Percentiles rank a stretch among this genome's conserved stretches.
Conservation (phyloP, 768 basidiomycete species). For the Tephrocybe sp. region DNA sequence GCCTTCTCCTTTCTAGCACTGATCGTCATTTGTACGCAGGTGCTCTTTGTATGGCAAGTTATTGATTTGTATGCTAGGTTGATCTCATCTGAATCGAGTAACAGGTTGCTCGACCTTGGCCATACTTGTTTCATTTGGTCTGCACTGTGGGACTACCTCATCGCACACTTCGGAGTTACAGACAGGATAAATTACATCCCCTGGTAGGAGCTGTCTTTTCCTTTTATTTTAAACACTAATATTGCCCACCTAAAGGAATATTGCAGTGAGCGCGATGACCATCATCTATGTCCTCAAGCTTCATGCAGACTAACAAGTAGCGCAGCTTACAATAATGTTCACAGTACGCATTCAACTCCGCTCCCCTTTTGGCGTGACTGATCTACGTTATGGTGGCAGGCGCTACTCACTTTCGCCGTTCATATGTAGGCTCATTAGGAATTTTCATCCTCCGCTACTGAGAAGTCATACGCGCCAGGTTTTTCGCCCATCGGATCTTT, state of each 20-base stretch:
- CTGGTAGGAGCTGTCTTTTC: slow-evolving; percentile 25
- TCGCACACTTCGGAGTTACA: slow-evolving; percentile 28
- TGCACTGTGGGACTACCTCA: slow-evolving; percentile 40
- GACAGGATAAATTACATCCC: slow-evolving; percentile 32
- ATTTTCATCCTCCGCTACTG: no score
- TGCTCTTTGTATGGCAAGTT: slow-evolving; percentile 17
- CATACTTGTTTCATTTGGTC: slow-evolving; percentile 40
- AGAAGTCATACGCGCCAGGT: no score
- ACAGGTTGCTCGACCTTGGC: slow-evolving; percentile 35
- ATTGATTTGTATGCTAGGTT: neutral
- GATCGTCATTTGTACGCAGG: slow-evolving; percentile 6
- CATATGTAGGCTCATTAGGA: no score
- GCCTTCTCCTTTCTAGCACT: neutral
- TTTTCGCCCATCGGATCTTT: no score
- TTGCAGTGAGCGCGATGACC: slow-evolving; percentile 20
- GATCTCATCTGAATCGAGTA: neutral
- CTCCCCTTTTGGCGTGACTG: no score
- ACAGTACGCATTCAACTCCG: no score
- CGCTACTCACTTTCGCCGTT: no score
- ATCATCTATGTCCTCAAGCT: no score
- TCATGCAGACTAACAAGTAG: neutral
- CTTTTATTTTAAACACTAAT: no score
- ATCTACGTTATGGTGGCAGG: no score
- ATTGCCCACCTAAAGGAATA: slow-evolving; percentile 14
- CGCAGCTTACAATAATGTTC: slow-evolving; percentile 18